These are phyloP conservation scores for Candolleomyces aberdarensis DNA, from an alignment of 768 basidiomycete species.

Conservation along the genomic window DNA sequence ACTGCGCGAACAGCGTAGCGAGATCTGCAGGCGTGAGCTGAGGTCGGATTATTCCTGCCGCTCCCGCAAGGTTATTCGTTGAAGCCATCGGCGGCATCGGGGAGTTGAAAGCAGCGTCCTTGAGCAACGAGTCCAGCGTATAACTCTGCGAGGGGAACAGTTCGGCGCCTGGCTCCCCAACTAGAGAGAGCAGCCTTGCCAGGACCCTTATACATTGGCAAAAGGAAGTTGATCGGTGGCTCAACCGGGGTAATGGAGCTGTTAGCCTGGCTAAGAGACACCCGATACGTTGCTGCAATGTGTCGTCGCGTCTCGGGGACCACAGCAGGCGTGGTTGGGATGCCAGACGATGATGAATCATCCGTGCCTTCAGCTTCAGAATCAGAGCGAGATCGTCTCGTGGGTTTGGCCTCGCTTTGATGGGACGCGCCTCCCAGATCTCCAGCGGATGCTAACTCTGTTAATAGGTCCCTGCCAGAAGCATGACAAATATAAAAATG, in stretches of 20 bases:
- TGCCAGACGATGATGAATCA: background rate
- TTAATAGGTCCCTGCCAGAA: slow-evolving; percentile 31
- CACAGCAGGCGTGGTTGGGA: background rate
- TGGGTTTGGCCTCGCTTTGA: background rate
- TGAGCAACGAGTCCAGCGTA: slow-evolving; percentile 8
- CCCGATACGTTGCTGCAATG: slow-evolving; percentile 25
- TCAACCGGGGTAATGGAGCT: slow-evolving; percentile 12
- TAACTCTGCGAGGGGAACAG: slow-evolving; percentile 2
- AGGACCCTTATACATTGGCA: slow-evolving; percentile 51
- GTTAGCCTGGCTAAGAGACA: slow-evolving; percentile 16
- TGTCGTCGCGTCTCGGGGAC: background rate
- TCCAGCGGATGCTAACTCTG: slow-evolving; percentile 33
- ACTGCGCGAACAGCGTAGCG: slow-evolving; percentile 3
- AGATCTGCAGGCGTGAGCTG: slow-evolving; percentile 3
- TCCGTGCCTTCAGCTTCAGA: slow-evolving; percentile 3
- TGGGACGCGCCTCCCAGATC: slow-evolving; percentile 17
- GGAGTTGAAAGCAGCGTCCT: slow-evolving; percentile 12
- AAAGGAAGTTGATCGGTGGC: slow-evolving; percentile 25
- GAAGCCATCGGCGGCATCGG: background rate
- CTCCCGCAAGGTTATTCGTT: background rate
- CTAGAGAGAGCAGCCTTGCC: background rate
- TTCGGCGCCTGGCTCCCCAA: background rate
- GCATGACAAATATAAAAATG: background rate
- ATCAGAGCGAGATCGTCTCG: slow-evolving; percentile 17
- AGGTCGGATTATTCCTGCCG: background rate